Evolutionary conservation across 257 asterid species (phyloP).

Genomic region (Handroanthus guayacan): DNA sequence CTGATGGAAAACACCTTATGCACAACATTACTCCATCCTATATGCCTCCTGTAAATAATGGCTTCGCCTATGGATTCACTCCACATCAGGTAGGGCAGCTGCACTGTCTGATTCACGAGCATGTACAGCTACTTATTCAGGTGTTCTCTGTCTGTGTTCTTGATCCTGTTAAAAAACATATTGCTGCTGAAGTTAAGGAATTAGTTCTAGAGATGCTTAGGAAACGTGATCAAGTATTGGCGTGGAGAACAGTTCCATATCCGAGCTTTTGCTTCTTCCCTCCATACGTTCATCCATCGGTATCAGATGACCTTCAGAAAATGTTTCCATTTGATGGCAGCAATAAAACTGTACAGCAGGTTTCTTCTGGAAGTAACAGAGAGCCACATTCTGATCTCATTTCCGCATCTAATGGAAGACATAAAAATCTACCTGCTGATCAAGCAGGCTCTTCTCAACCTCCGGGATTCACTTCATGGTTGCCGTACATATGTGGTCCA

Average conservation of each 20-base stretch:
- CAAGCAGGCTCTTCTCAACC: constrained; percentile 46
- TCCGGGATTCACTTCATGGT: constrained; percentile 59
- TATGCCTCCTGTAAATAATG: constrained; percentile 58
- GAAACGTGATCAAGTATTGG: constrained; percentile 64
- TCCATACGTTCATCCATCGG: constrained; percentile 75
- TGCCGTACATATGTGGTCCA: constrained; percentile 73
- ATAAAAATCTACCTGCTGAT: constrained; percentile 38
- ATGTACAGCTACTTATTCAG: constrained; percentile 91
- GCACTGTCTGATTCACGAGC: constrained; percentile 94
- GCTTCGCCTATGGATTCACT: constrained; percentile 72
- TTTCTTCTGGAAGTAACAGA: constrained; percentile 47
- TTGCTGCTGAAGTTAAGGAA: constrained; percentile 70
- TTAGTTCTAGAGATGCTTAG: constrained; percentile 65
- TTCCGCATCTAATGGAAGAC: constrained; percentile 44
- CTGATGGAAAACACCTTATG: constrained; percentile 52
- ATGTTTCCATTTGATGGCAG: constrained; percentile 44
- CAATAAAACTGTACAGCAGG: constrained; percentile 43
- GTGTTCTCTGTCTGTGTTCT: constrained; percentile 81
- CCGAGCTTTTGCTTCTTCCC: constrained; percentile 82
- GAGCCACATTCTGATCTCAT: constrained; percentile 46
- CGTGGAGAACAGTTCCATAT: constrained; percentile 69
- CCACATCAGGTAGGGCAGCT: constrained; percentile 93
- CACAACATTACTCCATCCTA: constrained; percentile 47
- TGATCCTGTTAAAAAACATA: constrained; percentile 72
- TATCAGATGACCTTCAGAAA: constrained; percentile 51